Base-by-base conservation (phyloP, 1,139 yeast genomes). In the Debaryomycetaceae sp. region DNA sequence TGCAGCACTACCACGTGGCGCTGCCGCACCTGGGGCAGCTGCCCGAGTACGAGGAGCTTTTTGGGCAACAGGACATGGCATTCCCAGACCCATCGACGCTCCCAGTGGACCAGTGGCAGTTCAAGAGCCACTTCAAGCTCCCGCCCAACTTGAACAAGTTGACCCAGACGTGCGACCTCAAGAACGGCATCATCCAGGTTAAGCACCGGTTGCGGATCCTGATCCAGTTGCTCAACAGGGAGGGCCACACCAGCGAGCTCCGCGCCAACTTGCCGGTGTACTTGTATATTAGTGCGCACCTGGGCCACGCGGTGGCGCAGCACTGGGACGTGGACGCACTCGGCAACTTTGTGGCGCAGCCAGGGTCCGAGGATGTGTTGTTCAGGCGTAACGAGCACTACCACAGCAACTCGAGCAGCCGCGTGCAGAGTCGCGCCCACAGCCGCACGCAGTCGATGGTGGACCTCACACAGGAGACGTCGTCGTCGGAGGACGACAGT, bases 191-290 rank as follows among this genome's bases (percentile, higher is more conserved):
- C 34, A 60, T 79, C 31, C 69, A 65, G 36, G 81, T 79, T 5
- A 70, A 75, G 36, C 89, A 82, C 50, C 67, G 81, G 42, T 48
- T 82, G 27, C 69, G 80, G 36, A 56, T 80, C 14, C 65, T 66
- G 3, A 67, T 81, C 16, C 73, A 72, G 33, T 51, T 82, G 27
- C 59, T 69, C 18, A 81, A 80, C 46, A 61, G 73, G 2, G 77
- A 71, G 38, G 84, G 85, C 2, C 83, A 78, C 46, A 62, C 72
- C 5, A 77, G 83, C 37, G 89, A 82, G 52, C 55, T 81, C 18
- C 58, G 85, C 28, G 84, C 88, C 3, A 77, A 81, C 27, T 54
- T 82, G 30, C 88, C 89, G 0, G 61, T 82, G 2, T 63, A 60
- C 23, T 50, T 82, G 5, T 82, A 76, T 46, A 61, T 78, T 6